Conservation (phyloP, 768 basidiomycete species). For the Tubosaeta sp. region DNA sequence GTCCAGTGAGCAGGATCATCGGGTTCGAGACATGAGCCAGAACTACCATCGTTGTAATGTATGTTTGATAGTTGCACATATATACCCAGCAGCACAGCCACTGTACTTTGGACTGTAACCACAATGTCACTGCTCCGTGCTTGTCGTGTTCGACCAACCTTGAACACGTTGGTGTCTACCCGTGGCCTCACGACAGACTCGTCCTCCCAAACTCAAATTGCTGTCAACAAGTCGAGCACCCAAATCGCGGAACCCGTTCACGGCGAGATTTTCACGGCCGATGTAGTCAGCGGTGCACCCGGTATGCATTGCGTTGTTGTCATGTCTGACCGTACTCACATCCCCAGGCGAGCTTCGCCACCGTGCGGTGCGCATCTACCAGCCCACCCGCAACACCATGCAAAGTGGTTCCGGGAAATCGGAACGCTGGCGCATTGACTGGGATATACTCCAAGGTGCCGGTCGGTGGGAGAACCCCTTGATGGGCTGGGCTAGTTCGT, state of each 20-base stretch:
- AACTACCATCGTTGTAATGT: slow-evolving; percentile 16
- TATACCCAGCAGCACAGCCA: slow-evolving; percentile 22
- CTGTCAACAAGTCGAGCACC: slow-evolving; percentile 21
- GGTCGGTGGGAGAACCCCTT: slow-evolving; percentile 97
- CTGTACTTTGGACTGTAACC: slow-evolving; percentile 8
- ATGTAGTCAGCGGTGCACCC: slow-evolving; percentile 83
- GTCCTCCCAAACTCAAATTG: slow-evolving; percentile 20
- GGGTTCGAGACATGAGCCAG: slow-evolving; percentile 44
- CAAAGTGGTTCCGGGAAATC: slow-evolving; percentile 87
- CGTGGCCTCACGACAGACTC: slow-evolving; percentile 21
- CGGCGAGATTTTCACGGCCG: slow-evolving; percentile 67
- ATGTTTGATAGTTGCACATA: slow-evolving; percentile 15
- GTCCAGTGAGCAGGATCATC: slow-evolving; percentile 54
- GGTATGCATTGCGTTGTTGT: slow-evolving; percentile 39
- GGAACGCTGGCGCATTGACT: slow-evolving; percentile 92
- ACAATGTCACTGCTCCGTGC: slow-evolving; percentile 63
- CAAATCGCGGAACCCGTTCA: slow-evolving; percentile 45
- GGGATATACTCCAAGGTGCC: slow-evolving; percentile 82
- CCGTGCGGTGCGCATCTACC: slow-evolving; percentile 87
- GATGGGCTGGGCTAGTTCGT: slow-evolving; percentile 98
- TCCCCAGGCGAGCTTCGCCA: slow-evolving; percentile 75
- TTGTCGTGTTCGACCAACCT: slow-evolving; percentile 30
- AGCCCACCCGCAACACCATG: slow-evolving; percentile 92
- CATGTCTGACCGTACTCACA: not conserved
- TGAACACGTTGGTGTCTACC: slow-evolving; percentile 8